A percentile compares a stretch with the other conserved stretches of the same genome.
These are phyloP conservation scores for Staphylotrichum longicolle DNA, from an alignment of 495 filamentous ascomycete species.

Conservation along the genomic window DNA sequence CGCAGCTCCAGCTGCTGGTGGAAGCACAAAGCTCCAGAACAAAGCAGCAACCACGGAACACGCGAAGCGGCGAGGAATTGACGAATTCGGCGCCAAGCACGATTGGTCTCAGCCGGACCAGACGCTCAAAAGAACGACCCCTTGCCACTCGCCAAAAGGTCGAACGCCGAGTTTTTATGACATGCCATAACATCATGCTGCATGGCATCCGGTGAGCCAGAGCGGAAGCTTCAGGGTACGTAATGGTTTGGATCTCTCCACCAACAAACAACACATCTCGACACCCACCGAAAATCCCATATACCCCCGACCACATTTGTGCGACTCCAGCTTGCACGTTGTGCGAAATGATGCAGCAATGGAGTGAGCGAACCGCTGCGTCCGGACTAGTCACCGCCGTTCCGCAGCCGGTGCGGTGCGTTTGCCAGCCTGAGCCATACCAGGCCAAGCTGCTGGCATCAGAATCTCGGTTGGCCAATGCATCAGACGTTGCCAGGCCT, in stretches of 20 bases:
- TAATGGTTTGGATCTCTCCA: slow-evolving; percentile 32
- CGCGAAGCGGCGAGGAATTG: slow-evolving; percentile 28
- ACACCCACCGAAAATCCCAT: background rate
- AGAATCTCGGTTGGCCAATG: background rate
- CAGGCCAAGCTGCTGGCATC: background rate
- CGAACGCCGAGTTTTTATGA: slow-evolving; percentile 36
- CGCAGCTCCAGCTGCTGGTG: too few relatives aligned
- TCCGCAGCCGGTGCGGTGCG: too few relatives aligned
- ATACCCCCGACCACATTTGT: background rate
- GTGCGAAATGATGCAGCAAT: too few relatives aligned
- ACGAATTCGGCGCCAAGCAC: slow-evolving; percentile 27
- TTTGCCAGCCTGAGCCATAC: too few relatives aligned
- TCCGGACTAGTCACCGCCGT: too few relatives aligned
- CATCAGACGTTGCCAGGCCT: slow-evolving; percentile 1
- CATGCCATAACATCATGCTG: slow-evolving; percentile 35
- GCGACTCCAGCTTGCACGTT: too few relatives aligned
- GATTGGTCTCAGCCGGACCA: background rate
- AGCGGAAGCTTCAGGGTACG: slow-evolving; percentile 25
- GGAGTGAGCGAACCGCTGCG: too few relatives aligned
- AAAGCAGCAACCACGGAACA: slow-evolving; percentile 16
- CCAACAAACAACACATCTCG: slow-evolving; percentile 14
- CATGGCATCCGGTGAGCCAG: slow-evolving; percentile 16
- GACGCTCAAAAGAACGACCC: background rate
- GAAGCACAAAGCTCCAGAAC: background rate
- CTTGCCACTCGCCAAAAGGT: slow-evolving; percentile 8